Evolutionary conservation across 495 filamentous ascomycete genomes (phyloP).

Genomic region (Penicillium steckii): DNA sequence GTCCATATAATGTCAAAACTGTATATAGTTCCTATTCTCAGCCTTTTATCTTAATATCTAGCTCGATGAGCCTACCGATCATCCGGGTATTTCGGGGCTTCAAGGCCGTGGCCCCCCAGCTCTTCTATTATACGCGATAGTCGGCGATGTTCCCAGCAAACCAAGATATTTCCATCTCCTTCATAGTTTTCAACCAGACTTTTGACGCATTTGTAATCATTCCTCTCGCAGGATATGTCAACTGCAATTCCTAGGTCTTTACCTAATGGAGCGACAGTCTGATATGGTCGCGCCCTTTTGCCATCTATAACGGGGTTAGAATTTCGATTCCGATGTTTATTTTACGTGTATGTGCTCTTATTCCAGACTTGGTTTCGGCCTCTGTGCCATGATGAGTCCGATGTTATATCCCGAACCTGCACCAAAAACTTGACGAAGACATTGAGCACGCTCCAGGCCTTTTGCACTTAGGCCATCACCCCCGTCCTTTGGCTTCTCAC

Average conservation of each 20-base stretch:
- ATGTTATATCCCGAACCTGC: slow-evolving; percentile 45
- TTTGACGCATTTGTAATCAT: slow-evolving; percentile 43
- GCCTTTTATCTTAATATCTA: not conserved
- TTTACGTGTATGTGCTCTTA: not conserved
- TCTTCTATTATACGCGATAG: slow-evolving; percentile 41
- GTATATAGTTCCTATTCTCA: not conserved
- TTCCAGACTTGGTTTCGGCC: slow-evolving; percentile 39
- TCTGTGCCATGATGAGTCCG: slow-evolving; percentile 48
- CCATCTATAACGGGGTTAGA: slow-evolving; percentile 35
- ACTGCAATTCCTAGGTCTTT: slow-evolving; percentile 46
- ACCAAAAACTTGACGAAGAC: slow-evolving; percentile 45
- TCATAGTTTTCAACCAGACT: slow-evolving; percentile 38
- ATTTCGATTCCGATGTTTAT: not conserved
- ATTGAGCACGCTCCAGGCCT: slow-evolving; percentile 47
- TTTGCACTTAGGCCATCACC: slow-evolving; percentile 38
- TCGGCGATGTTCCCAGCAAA: slow-evolving; percentile 52
- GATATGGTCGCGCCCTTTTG: slow-evolving; percentile 40
- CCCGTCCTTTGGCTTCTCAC: slow-evolving; percentile 47
- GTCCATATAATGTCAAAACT: slow-evolving; percentile 46
- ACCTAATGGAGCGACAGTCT: slow-evolving; percentile 48
- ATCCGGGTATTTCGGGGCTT: slow-evolving; percentile 28
- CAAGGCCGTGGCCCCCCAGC: slow-evolving; percentile 37
- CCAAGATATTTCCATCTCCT: slow-evolving; percentile 48
- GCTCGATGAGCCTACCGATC: slow-evolving; percentile 17
- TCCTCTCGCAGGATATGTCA: slow-evolving; percentile 43